Evolutionary conservation across 1,284 basidiomycete species (phyloP).

Genomic region (Rhodofomes roseus): DNA sequence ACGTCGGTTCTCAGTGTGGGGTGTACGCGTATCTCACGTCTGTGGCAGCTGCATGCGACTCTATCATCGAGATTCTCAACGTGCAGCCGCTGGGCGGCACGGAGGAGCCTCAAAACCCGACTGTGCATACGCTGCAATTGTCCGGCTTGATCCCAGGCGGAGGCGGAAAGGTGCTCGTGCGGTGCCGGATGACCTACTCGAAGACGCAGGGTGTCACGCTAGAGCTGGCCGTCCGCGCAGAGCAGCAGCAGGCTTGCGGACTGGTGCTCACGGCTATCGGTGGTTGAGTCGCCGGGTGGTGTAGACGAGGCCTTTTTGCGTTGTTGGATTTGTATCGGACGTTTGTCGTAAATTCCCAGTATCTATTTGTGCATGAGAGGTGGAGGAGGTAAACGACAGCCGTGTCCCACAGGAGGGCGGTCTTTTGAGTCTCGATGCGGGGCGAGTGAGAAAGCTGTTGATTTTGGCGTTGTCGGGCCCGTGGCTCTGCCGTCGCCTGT

Average conservation of each 20-base stretch:
- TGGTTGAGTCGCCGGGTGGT: constrained; percentile 30
- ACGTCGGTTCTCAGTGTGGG: constrained; percentile 22
- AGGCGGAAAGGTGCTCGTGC: constrained; percentile 89
- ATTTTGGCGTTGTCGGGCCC: constrained; percentile 2
- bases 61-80: constrained; percentile 89
- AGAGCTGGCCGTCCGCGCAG: constrained; percentile 90
- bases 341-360: constrained; percentile 5
- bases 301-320: neutral
- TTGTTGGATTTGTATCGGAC: constrained; percentile 3
- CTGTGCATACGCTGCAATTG: constrained; percentile 93
- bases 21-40: neutral
- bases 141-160: constrained; percentile 88
- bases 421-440: constrained; percentile 5
- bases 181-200: constrained; percentile 94
- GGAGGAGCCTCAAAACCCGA: constrained; percentile 75
- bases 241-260: constrained; percentile 81
- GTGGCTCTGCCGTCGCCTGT: neutral
- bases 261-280: constrained; percentile 91
- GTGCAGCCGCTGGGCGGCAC: constrained; percentile 96
- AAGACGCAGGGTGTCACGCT: constrained; percentile 92
- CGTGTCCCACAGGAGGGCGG: neutral
- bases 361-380: constrained; percentile 11
- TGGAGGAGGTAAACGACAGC: neutral
- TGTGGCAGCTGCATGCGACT: constrained; percentile 81
- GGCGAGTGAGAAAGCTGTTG: constrained; percentile 3